phyloP scores from a whole-genome alignment of 257 asterid genomes.

The Petunia secreta region DNA sequence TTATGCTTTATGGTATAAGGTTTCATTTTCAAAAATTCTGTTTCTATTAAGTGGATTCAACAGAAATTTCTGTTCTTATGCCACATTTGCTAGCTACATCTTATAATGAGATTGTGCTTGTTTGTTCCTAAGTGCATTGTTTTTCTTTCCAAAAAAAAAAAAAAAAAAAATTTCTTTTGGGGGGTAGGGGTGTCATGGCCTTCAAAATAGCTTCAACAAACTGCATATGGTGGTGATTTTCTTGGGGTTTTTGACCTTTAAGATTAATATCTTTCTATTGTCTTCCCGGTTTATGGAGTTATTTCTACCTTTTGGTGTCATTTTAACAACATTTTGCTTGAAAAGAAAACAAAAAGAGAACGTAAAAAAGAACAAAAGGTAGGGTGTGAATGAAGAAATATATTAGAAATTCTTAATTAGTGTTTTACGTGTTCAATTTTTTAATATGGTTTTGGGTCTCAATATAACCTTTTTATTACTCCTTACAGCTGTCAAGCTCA shows the following conservation, averaged over 20 bases:
- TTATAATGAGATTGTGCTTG: slow-evolving; percentile 17
- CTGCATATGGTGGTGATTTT: slow-evolving; percentile 3
- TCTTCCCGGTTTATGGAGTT: background rate
- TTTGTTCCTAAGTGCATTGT: slow-evolving; percentile 1
- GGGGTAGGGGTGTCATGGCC: background rate
- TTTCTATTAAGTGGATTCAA: background rate
- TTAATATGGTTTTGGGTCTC: slow-evolving; percentile 9
- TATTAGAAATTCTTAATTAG: background rate
- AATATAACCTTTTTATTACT: slow-evolving; percentile 22
- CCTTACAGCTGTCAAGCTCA: slow-evolving; percentile 55
- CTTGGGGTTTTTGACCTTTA: slow-evolving; percentile 1
- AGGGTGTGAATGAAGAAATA: slow-evolving; percentile 1
- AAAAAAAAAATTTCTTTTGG: background rate
- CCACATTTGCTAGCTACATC: background rate
- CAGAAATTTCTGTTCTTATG: background rate
- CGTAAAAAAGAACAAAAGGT: background rate
- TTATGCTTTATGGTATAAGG: background rate
- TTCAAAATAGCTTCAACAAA: background rate
- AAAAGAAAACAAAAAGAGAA: slow-evolving; percentile 8
- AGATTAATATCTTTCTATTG: background rate
- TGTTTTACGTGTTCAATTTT: background rate
- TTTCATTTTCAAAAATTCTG: background rate
- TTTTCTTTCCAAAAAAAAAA: background rate
- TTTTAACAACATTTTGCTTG: background rate
- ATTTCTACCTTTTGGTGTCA: background rate